Evolutionary conservation across 73 alveolate genomes (phyloP).

Genomic region (Symbiodinium pilosum): DNA sequence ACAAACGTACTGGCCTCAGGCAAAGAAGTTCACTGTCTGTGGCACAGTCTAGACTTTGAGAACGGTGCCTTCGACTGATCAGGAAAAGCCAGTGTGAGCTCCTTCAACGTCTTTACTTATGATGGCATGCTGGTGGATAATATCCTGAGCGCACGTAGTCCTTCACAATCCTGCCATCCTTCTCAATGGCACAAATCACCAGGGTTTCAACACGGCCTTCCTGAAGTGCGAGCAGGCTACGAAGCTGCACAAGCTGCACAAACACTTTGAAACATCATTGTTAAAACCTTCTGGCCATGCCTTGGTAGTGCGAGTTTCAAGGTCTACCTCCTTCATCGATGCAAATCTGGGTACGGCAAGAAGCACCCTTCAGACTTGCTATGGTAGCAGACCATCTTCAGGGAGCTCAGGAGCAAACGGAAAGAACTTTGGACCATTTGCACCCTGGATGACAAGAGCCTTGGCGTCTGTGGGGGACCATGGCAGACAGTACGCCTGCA

Average conservation of each 20-base stretch:
- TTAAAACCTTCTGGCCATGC: neutral
- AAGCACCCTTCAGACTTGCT: neutral
- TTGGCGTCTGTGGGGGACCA: neutral
- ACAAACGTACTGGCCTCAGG: slow-evolving; percentile 78
- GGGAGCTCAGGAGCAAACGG: neutral
- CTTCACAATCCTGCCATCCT: slow-evolving; percentile 88
- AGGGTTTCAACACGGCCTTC: slow-evolving; percentile 86
- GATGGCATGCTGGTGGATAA: neutral
- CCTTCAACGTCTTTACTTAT: neutral
- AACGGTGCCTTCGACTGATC: slow-evolving; percentile 42
- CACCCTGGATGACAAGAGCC: slow-evolving; percentile 82
- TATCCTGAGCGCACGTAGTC: neutral
- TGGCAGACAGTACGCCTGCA: no score
- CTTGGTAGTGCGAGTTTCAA: slow-evolving; percentile 85
- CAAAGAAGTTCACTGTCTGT: neutral
- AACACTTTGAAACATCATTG: neutral
- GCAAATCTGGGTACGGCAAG: slow-evolving; percentile 18
- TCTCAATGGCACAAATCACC: slow-evolving; percentile 85
- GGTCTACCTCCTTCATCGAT: slow-evolving; percentile 75
- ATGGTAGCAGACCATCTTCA: neutral
- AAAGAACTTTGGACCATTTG: slow-evolving; percentile 74
- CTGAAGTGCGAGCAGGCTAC: neutral
- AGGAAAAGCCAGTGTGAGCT: slow-evolving; percentile 71
- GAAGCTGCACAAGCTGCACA: neutral
- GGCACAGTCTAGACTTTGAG: neutral